Percentiles rank a stretch among this genome's conserved stretches.
Conservation (phyloP, 257 asterid genomes). For the Voacanga thouarsii region DNA sequence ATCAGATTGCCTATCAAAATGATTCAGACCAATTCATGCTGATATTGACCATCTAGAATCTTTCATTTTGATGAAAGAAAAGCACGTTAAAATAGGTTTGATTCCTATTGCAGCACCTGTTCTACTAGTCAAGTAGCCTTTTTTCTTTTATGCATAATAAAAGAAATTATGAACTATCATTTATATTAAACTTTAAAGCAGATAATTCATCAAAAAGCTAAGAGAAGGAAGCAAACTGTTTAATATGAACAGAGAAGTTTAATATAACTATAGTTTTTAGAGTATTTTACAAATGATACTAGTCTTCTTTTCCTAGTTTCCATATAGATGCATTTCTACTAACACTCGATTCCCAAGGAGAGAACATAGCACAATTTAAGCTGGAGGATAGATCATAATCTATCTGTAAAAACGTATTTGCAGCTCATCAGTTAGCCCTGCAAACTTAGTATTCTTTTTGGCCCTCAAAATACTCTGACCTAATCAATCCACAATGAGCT, state of each 20-base stretch:
- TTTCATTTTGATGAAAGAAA: neutral
- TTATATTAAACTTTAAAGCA: neutral
- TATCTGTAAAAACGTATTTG: neutral
- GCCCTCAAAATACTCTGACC: neutral
- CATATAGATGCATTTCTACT: neutral
- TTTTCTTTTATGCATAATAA: neutral
- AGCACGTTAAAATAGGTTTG: neutral
- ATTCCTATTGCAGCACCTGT: neutral
- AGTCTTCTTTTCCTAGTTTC: neutral
- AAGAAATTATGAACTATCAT: neutral
- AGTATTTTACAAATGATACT: neutral
- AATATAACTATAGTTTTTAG: neutral
- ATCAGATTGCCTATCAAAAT: constrained; percentile 6
- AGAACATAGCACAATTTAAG: neutral
- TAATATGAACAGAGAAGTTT: neutral
- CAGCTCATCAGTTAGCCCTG: neutral
- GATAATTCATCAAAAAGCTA: neutral
- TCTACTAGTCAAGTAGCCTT: neutral
- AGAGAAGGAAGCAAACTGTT: neutral
- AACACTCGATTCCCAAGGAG: neutral
- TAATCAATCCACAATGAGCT: neutral
- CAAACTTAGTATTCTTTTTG: neutral
- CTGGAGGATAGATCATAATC: neutral
- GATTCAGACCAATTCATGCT: neutral
- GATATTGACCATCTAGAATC: neutral